Evolutionary conservation across 257 asterid genomes (phyloP), one percentile per base, ranked within the genome.

Genomic region (Nicotiana benthamiana): DNA sequence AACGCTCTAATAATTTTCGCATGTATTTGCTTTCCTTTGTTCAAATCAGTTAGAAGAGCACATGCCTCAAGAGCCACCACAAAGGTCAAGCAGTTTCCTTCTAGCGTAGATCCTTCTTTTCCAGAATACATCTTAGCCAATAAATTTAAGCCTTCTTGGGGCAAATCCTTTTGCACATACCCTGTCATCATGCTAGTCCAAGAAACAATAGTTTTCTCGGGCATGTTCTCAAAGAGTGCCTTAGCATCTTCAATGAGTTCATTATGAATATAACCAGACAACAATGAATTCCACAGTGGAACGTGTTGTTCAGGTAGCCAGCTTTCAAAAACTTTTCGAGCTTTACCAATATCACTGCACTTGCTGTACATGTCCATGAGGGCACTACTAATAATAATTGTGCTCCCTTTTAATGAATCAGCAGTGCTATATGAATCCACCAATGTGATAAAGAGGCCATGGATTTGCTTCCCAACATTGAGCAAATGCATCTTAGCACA

Each of bases 151-250:
- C 84, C 83, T 77, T 87, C 85, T 16, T 13, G 54, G 46, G 90
- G 85, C 52, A 53, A 70, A 34, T 80, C 75, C 57, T 65, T 82
- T 81, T 66, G 83, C 80, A 80, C 82, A 77, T 79, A 87, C 26
- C 89, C 89, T 60, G 87, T 75, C 84, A 87, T 87, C 87, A 85
- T 85, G 85, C 82, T 80, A 15, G 90, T 87, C 87, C 88, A 87
- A 68, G 90, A 85, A 83, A 85, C 80, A n/a, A 82, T 83, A 76
- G 84, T 82, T 83, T 83, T 87, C 81, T 80, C 75, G 4, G 89
- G 89, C 84, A 85, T 83, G 32, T 7, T 36, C 74, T 83, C 86
- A 62, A 87, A 87, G 79, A 85, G 63, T 43, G 34, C 46, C 81
- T 81, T 80, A 43, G 86, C 90, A 32, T 80, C 83, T 51, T 83